Base-by-base conservation (phyloP, 192 early-diverging fungal genomes). In the Entrophospora sp. region DNA sequence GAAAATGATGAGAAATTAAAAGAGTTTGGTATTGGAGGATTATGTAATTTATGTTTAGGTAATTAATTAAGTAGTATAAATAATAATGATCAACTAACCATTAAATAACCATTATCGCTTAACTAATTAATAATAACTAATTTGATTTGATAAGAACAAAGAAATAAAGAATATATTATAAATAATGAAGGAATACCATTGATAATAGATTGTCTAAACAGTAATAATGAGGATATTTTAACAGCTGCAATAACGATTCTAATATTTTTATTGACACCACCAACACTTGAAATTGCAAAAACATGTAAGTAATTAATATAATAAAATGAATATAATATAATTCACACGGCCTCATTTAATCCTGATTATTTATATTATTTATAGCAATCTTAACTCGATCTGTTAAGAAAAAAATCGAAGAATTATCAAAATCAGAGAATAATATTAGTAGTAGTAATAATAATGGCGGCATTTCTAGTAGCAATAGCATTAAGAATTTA, bases 41-140 rank as follows among this genome's bases (percentile, higher is more conserved):
- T 66, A 27, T 66, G 64, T 38, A 66, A 66, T 55, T 36, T 66
- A 5, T 52, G 49, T 55, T 66, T 52, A 55, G 64, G 64, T 66
- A 30, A 22, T 28, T 38, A 20, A 34, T 5, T 28, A 35, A 56
- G 1, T 28, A 22, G 28, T 13, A 32, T 30, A 56, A 34, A 14
- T 56, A 3, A 27, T 32, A 8, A 18, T n/a, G 14, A 22, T 16
- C 27, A 55, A 12, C 9, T 34, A n/a, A n/a, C n/a, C n/a, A n/a
- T n/a, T n/a, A n/a, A n/a, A n/a, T n/a, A n/a, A n/a, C n/a, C n/a
- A n/a, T n/a, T n/a, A n/a, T n/a, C n/a, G n/a, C n/a, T n/a, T n/a
- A n/a, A n/a, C 38, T 40, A 40, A 40, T 40, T 40, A 40, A 9
- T 53, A 27, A 30, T 4, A 9, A 6, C 28, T 13, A 22, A 18